Evolutionary conservation across 306 rosid genomes (phyloP), one percentile per base, ranked within the genome.

Genomic region (Lathyrus sativus): DNA sequence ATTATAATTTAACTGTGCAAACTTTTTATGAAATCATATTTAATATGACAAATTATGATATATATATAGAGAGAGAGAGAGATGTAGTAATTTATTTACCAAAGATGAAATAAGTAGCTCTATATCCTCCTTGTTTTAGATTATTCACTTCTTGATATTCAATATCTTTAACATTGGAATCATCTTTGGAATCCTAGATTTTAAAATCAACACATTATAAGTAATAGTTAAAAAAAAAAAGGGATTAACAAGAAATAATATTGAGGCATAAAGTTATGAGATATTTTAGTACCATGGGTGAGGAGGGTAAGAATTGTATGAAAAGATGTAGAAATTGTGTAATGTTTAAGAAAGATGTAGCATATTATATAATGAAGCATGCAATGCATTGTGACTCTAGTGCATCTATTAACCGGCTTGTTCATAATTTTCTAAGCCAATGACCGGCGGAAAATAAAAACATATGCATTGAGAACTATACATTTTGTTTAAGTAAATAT

Each of bases 51-150:
- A n/a, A n/a, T n/a, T n/a, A n/a, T n/a, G n/a, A n/a, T n/a, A n/a
- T n/a, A n/a, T n/a, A n/a, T n/a, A n/a, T n/a, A n/a, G n/a, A n/a
- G n/a, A n/a, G n/a, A n/a, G n/a, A n/a, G n/a, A n/a, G n/a, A n/a
- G n/a, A n/a, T n/a, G n/a, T n/a, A n/a, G n/a, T n/a, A 56, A 28
- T 44, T 49, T 55, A 68, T 76, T 13, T 50, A 82, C 81, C 81
- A 44, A 67, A 78, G 54, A 82, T 44, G 65, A 78, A 82, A 69
- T 41, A 56, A 2, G 81, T 67, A 39, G 83, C 83, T 75, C 70
- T 78, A 44, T 62, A 78, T 69, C 83, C 86, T 62, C 86, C 86
- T 64, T 75, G 68, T 57, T 56, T 78, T 7, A 8, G 15, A 46
- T 37, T 41, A 74, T 57, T 71, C 37, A 9, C 53, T 5, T 14